Evolutionary conservation across 352 stramenopile species (phyloP), one percentile per base, ranked within the genome.

Genomic region (Pythium dissimile): DNA sequence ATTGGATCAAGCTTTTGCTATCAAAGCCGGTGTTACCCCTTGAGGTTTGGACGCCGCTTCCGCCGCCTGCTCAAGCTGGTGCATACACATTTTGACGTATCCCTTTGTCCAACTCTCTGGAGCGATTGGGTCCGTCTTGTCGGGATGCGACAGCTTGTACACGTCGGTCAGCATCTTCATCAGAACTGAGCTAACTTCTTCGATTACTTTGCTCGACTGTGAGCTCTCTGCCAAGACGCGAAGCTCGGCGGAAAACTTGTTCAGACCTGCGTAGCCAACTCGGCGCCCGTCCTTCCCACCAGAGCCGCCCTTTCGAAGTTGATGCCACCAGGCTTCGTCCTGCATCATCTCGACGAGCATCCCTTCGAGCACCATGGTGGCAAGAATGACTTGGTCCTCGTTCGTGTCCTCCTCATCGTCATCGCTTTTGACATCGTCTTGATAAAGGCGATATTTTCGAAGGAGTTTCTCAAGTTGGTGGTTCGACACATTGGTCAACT

Each of bases 211-310:
- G 10, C 66, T 75, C 5, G 50, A 16, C 16, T 76, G 66, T 21
- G 66, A 54, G 30, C 77, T 73, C 28, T 80, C 44, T 11, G 51
- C 66, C 30, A 92, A 55, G 11, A 84, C 67, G 2, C 72, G 67
- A 5, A 92, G 52, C 51, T 94, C 84, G 1, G 71, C 81, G 18
- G 89, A 62, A 32, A 92, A 86, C 47, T 75, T 80, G 70, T 86
- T 91, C 26, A 86, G 48, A 13, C 81, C 84, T 4, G 67, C 73
- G 50, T 73, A 85, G 16, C 81, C 81, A 44, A 90, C 51, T 13
- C 63, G 65, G 46, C 76, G 86, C 27, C 60, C 68, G 26, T 70
- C 54, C 23, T 67, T 67, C 21, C 42, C 54, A 2, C 15, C 27
- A 8, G 27, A 10, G n/a, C 48, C 34, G 8, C 48, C 42, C 64